A percentile compares a stretch with the other conserved stretches of the same genome.
These are phyloP conservation scores for Hydnomerulius pinastri DNA, from an alignment of 768 basidiomycete species.

Conservation along the genomic window DNA sequence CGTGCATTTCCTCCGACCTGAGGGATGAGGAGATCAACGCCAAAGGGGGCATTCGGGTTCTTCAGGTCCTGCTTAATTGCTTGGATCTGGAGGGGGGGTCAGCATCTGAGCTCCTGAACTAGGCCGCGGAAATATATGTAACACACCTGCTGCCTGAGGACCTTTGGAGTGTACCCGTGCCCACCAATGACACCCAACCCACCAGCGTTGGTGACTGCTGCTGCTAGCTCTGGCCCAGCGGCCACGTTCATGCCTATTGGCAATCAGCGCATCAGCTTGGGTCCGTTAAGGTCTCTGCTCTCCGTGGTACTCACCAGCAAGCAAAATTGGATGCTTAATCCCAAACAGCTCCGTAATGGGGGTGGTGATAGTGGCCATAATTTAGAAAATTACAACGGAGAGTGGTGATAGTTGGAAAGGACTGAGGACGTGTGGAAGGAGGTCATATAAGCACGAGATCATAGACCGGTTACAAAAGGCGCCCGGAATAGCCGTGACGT, in stretches of 20 bases:
- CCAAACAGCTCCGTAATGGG: slow-evolving; percentile 89
- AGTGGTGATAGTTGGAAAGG: neutral
- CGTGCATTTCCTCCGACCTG: slow-evolving; percentile 85
- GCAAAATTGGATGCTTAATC: slow-evolving; percentile 84
- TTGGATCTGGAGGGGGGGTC: slow-evolving; percentile 51
- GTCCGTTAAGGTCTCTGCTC: slow-evolving; percentile 39
- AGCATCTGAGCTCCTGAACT: slow-evolving; percentile 14
- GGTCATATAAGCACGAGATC: slow-evolving; percentile 4
- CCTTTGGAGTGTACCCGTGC: slow-evolving; percentile 80
- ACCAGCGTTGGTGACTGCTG: slow-evolving; percentile 92
- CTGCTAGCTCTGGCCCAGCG: slow-evolving; percentile 81
- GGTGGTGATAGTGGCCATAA: slow-evolving; percentile 64
- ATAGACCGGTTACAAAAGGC: neutral
- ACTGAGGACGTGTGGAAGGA: neutral
- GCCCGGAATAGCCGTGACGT: neutral
- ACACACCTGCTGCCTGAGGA: slow-evolving; percentile 73
- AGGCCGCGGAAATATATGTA: neutral
- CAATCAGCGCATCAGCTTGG: slow-evolving; percentile 3
- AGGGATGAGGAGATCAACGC: slow-evolving; percentile 88
- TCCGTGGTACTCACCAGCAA: slow-evolving; percentile 56
- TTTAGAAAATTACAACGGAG: neutral
- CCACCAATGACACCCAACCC: slow-evolving; percentile 94
- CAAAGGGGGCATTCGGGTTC: slow-evolving; percentile 80
- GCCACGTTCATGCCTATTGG: slow-evolving; percentile 62
- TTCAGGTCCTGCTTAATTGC: slow-evolving; percentile 71